Base-by-base conservation (phyloP, 1,284 basidiomycete genomes). In the Peniophora sp. region DNA sequence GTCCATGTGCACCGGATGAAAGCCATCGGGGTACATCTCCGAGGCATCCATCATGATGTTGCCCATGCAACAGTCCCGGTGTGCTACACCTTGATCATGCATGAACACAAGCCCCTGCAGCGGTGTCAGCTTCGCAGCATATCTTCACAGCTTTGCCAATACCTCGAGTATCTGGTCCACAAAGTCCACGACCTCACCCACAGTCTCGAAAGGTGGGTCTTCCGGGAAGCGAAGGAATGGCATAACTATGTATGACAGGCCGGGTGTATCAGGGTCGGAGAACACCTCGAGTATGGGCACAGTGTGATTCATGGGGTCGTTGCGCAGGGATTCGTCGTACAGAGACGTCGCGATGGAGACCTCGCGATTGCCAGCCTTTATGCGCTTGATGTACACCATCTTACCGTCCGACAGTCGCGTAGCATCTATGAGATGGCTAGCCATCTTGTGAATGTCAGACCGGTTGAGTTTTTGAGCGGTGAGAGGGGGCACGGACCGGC, bases 31-130 rank as follows among this genome's bases (percentile, higher is more conserved):
- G 39, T 58, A 67, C 19, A 65, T 51, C 1, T 52, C 20, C 2
- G 45, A 45, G 0, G 52, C 62, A 44, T 66, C 63, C 62, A 66
- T 64, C 60, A 65, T 61, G 47, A 66, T 62, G 36, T 67, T 67
- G 2, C 48, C 46, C 2, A 47, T 17, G 1, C 59, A 54, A 9
- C 61, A 59, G 46, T 65, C 65, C 16, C 65, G 22, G 24, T 52
- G 51, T 17, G 51, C 48, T 6, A 52, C 49, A 50, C 34, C 27
- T 10, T 45, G 38, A 3, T 48, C 38, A 27, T 52, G 51, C 51
- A 52, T 52, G 36, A 52, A 52, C 16, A 27, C 45, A 12, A 52
- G 27, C n/a, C 51, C 51, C 51, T 52, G 43, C 11, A 9, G 44
- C 17, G 6, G 27, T 32, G 27, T 32, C 27, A 32, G 27, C 27